Evolutionary conservation across 2,329 filamentous ascomycete genomes (phyloP), one percentile per base, ranked within the genome.

Genomic region (Aspergillus viridinutans): DNA sequence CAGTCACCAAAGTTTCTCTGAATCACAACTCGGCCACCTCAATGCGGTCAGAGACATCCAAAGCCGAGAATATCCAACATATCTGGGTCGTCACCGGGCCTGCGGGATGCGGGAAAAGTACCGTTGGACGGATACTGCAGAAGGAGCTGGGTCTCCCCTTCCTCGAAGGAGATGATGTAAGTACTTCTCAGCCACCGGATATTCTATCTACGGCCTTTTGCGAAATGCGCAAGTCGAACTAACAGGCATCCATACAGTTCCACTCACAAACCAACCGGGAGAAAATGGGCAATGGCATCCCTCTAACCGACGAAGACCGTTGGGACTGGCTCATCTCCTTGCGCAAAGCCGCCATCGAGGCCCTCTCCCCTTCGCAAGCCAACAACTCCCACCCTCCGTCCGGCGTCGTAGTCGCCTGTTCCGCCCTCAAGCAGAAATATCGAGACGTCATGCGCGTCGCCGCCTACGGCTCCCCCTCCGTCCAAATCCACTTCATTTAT

Each of bases 371-470:
- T 7, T 69, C 68, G 14, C 62, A 67, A 29, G 45, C 59, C 3
- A 71, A 71, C 58, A 76, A 79, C 55, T 75, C 74, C 50, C 60
- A 70, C 47, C 85, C 86, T 40, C 81, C 83, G 20, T 77, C 82
- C 29, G 88, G 91, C 50, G 94, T 97, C n/a, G 90, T 99, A 51
- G 84, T 99, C 59, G 96, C 94, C 53, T 99, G 94, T 82, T 96
- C 91, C 12, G 94, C 93, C 1, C 83, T 99, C 54, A 97, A 97
- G 82, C 90, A 90, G 73, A 97, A 96, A 78, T 99, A 99, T 80
- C 88, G 94, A 66, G 94, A 99, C 68, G 90, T 93, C 61, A 90
- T 94, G 72, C 85, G 90, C 32, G 86, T 92, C 8, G 90, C 90
- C 7, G 86, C 86, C 17, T 92, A 92, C 77, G 89, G 88, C 73